Evolutionary conservation across 352 stramenopile species (phyloP).

Genomic region (Aphanomyces euteiches): DNA sequence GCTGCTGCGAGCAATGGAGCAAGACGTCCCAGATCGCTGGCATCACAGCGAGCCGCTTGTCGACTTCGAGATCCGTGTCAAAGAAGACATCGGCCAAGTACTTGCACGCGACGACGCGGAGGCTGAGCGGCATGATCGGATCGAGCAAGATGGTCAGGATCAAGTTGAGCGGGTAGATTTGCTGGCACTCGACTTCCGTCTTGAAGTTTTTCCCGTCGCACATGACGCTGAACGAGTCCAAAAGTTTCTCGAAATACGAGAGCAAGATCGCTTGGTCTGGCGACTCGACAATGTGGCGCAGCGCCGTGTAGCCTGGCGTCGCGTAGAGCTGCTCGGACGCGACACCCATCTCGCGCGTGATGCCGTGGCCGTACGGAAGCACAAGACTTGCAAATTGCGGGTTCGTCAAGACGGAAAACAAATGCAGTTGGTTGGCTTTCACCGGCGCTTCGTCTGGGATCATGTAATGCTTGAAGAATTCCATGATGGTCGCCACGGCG

Average conservation of each 20-base stretch:
- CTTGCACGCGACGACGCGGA: conserved; percentile 27
- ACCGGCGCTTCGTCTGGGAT: conserved; percentile 28
- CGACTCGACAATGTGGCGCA: not conserved
- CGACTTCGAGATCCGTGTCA: conserved; percentile 26
- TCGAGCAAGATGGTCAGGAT: conserved; percentile 25
- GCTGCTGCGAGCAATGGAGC: conserved; percentile 24
- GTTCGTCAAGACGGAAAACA: conserved; percentile 22
- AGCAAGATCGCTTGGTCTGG: not conserved
- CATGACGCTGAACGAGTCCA: conserved; percentile 17
- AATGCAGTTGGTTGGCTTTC: conserved; percentile 26
- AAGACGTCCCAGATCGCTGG: conserved; percentile 24
- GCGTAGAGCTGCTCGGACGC: not conserved
- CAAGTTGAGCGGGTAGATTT: conserved; percentile 29
- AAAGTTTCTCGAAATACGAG: conserved; percentile 12
- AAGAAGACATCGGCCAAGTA: conserved; percentile 29
- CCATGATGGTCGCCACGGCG: conserved; percentile 20
- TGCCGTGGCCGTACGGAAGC: conserved; percentile 21
- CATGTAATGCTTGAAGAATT: conserved; percentile 31
- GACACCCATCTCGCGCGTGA: conserved; percentile 14
- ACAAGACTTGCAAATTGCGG: conserved; percentile 14
- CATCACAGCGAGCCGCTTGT: conserved; percentile 17
- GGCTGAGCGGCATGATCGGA: conserved; percentile 13
- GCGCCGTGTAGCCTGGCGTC: conserved; percentile 17
- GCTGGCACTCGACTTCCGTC: conserved; percentile 30
- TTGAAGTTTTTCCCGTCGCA: conserved; percentile 29